Conservation (phyloP, 345 rosid genomes). For the Heritiera littoralis region DNA sequence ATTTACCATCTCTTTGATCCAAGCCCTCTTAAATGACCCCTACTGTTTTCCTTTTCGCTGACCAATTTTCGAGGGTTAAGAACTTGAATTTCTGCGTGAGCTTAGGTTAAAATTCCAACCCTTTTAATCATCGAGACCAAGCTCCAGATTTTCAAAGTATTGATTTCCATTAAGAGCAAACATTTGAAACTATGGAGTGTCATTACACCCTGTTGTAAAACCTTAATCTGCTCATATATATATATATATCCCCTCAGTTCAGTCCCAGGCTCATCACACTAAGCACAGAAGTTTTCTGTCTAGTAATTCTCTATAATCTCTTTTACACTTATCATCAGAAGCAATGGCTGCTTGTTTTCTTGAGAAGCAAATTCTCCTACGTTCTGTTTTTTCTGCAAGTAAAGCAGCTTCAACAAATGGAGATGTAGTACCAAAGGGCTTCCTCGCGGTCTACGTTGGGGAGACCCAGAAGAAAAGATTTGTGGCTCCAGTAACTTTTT, state of each 20-base stretch:
- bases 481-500: slow-evolving; percentile 29
- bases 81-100: not conserved
- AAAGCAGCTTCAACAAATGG: not conserved
- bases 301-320: not conserved
- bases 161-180: not conserved
- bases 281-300: not conserved
- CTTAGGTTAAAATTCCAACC: not conserved
- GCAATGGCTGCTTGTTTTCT: slow-evolving; percentile 16
- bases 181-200: not conserved
- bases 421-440: slow-evolving; percentile 32
- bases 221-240: not conserved
- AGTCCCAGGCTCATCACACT: not conserved
- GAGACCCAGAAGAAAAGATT: slow-evolving; percentile 34
- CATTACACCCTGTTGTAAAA: not conserved
- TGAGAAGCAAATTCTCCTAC: slow-evolving; percentile 24
- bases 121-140: not conserved
- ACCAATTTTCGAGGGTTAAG: not conserved
- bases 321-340: not conserved
- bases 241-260: not conserved
- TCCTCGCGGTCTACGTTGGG: slow-evolving; percentile 29
- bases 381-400: not conserved
- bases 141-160: not conserved
- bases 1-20: not conserved
- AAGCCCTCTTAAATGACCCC: not conserved
- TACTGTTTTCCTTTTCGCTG: not conserved